Base-by-base conservation (phyloP, 1,284 basidiomycete genomes). In the Xerocomus subilludens region DNA sequence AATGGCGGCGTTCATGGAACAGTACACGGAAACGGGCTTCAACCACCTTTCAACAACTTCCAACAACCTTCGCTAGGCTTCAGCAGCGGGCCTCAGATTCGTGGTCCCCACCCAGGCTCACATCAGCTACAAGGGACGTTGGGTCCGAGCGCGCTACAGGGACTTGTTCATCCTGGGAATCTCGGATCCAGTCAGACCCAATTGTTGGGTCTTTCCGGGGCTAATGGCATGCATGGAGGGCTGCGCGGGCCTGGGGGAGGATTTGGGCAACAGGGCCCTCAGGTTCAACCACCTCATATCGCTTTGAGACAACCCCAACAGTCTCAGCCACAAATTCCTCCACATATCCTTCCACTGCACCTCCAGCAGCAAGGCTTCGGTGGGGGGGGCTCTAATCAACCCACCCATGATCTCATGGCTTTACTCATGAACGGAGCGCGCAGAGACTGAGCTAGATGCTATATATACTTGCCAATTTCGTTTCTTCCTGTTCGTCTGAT, bases 371-470 rank as follows among this genome's bases (percentile, higher is more conserved):
- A 90, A 85, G 85, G 87, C 74, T 81, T 88, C 38, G 83, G 86
- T 45, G 78, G 85, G 55, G 80, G 85, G 45, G 84, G 86, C 27
- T 87, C 85, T 81, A 88, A 86, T 73, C 91, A 91, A 79, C 89
- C 90, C 47, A 85, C 90, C 58, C 91, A 91, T 75, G 93, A 94
- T 80, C 84, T 94, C 77, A 94, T 94, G 91, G 91, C 93, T 58
- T 87, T 94, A 74, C 87, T 94, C 76, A 92, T 94, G 93, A 91
- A 91, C 70, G 91, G 91, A 68, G 80, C 85, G 74, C 88, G 86
- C 84, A 87, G 92, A 83, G 92, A 93, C 77, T 93, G 85, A 89
- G 71, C 60, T 76, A 65, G 69, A 72, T 63, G 64, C 68, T 75
- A 69, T 71, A 80, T 78, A 67, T 80, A 74, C 67, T 56, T 64